Base-by-base conservation (phyloP, 768 basidiomycete species). In the Termitomyces sp. region DNA sequence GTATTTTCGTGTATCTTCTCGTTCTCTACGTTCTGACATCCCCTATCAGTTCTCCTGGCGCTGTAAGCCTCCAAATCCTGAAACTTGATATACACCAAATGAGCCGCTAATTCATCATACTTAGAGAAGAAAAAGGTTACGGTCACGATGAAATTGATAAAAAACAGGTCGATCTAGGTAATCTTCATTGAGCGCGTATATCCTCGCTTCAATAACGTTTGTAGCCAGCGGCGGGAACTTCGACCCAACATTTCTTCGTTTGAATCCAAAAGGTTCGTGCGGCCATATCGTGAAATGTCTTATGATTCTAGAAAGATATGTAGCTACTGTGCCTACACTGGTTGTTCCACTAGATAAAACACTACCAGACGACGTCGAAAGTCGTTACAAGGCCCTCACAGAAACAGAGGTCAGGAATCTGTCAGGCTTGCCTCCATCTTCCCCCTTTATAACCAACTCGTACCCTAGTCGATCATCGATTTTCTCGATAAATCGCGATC, bases 401-500 rank as follows among this genome's bases (percentile, higher is more conserved):
- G 90, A 92, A 65, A 83, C 86, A 14, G 87, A 88, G 77, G 93
- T 89, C 12, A 51, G 29, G 10, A 42, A 12, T n/a, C 40, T 46
- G 60, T 3, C 17, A 43, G 7, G 42, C n/a, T 25, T 48, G 53
- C 34, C 47, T 40, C 36, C 32, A 29, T 51, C 20, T 31, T 49
- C 40, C 34, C 52, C 43, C 32, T 34, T 8, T 51, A 48, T 51
- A 56, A 34, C 45, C 38, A 45, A 36, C 43, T 43, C 50, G 36
- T 43, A 12, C 7, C 65, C 48, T 43, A 94, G 92, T 76, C 81
- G 34, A 88, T 94, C 63, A 79, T 90, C 55, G 85, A 89, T 60
- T 92, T 94, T 70, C 78, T 96, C 49, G 93, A 94, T 76, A 88
- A 87, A 71, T 92, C 92, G 14, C 85, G 94, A 50, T 91, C 86